Conservation (phyloP, 805 yeast genomes). For the Wickerhamomyces queroliae region DNA sequence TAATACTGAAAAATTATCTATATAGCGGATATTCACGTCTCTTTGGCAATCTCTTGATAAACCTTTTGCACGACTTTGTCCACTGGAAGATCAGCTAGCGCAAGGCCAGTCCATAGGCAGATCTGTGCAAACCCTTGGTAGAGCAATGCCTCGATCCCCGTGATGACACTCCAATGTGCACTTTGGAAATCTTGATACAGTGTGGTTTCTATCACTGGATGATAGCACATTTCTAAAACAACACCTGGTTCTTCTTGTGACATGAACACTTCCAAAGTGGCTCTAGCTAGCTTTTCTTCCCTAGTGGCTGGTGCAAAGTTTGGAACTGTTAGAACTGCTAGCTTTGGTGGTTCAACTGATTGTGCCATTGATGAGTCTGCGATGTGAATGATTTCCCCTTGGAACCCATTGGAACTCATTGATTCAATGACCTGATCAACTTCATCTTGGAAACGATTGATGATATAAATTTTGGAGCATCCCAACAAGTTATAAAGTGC, state of each 20-base stretch:
- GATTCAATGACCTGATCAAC: constrained; percentile 11
- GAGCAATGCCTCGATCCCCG: constrained; percentile 23
- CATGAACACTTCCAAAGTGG: constrained; percentile 17
- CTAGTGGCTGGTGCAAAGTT: constrained; percentile 13
- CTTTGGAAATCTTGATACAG: constrained; percentile 11
- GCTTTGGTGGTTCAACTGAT: constrained; percentile 11
- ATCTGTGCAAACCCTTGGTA: constrained; percentile 22
- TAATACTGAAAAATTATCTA: too few species aligned
- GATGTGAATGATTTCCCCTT: constrained; percentile 20
- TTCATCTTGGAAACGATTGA: constrained; percentile 19
- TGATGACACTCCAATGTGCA: constrained; percentile 17
- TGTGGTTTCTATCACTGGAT: constrained; percentile 17
- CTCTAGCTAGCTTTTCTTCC: constrained; percentile 15
- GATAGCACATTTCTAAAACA: constrained; percentile 22
- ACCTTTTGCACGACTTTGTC: too few species aligned
- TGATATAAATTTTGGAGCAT: constrained; percentile 18
- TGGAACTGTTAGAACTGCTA: constrained; percentile 19
- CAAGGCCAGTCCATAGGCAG: constrained; percentile 21
- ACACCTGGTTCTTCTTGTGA: constrained; percentile 12
- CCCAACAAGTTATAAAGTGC: constrained; percentile 17
- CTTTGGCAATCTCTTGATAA: too few species aligned
- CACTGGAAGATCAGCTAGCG: too few species aligned
- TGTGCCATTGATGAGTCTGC: constrained; percentile 15
- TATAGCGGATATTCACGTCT: too few species aligned
- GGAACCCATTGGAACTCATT: constrained; percentile 17